Conservation (phyloP, 441 rosid genomes). For the Omphalea diandra region DNA sequence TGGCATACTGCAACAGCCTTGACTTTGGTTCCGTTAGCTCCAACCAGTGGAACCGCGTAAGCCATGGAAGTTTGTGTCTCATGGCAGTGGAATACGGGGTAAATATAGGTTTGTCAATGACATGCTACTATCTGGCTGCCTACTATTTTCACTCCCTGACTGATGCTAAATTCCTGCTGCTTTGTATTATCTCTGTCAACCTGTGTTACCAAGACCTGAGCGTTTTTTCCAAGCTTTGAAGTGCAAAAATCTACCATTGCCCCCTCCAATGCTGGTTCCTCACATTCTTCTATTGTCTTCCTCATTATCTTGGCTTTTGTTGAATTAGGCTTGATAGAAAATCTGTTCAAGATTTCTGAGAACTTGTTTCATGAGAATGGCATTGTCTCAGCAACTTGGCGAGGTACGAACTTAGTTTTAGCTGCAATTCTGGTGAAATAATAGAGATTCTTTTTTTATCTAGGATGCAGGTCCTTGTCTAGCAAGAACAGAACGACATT, state of each 20-base stretch:
- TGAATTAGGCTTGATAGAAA: slow-evolving; percentile 25
- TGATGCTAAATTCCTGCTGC: slow-evolving; percentile 13
- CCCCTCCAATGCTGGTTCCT: slow-evolving; percentile 25
- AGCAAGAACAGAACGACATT: slow-evolving; percentile 13
- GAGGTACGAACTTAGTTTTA: slow-evolving; percentile 26
- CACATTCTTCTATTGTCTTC: slow-evolving; percentile 28
- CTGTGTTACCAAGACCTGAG: slow-evolving; percentile 27
- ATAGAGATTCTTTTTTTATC: slow-evolving; percentile 10
- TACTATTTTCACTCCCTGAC: not conserved
- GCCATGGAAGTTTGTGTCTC: not conserved
- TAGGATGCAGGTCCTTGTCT: slow-evolving; percentile 11
- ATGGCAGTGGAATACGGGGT: slow-evolving; percentile 23
- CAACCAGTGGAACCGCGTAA: slow-evolving; percentile 25
- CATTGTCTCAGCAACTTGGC: slow-evolving; percentile 20
- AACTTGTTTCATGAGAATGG: slow-evolving; percentile 30
- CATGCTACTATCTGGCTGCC: slow-evolving; percentile 11
- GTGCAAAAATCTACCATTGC: slow-evolving; percentile 30
- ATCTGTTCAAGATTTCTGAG: slow-evolving; percentile 18
- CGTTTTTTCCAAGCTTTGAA: slow-evolving; percentile 23
- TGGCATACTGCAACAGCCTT: slow-evolving; percentile 32
- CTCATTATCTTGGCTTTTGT: slow-evolving; percentile 24
- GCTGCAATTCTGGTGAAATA: slow-evolving; percentile 17
- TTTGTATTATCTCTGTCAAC: not conserved
- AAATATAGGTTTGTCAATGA: slow-evolving; percentile 9
- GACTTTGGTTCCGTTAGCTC: slow-evolving; percentile 10